Evolutionary conservation across 345 rosid genomes (phyloP).

Genomic region (Citrus mangshanensis): DNA sequence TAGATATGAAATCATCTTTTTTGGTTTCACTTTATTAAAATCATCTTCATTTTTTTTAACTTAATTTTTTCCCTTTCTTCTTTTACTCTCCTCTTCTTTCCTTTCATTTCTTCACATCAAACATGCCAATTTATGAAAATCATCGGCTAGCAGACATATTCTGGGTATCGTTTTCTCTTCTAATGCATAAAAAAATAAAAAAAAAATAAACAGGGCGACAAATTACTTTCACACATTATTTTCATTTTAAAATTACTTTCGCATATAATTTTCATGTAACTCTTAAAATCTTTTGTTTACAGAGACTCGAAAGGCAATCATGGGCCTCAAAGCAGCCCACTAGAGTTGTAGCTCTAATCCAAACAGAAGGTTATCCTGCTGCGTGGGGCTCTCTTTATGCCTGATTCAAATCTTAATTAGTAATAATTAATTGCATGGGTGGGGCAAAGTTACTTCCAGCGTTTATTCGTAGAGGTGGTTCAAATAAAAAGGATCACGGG

Average conservation of each 20-base stretch:
- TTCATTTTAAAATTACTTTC: not conserved
- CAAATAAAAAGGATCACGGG: not conserved
- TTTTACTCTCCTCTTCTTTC: too few relatives aligned
- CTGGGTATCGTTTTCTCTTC: not conserved
- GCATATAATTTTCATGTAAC: constrained; percentile 2
- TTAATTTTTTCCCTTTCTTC: too few relatives aligned
- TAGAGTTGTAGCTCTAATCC: not conserved
- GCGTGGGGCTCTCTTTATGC: too few relatives aligned
- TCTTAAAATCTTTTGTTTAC: not conserved
- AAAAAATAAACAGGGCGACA: not conserved
- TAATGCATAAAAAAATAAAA: not conserved
- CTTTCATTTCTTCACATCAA: too few relatives aligned
- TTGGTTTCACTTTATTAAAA: too few relatives aligned
- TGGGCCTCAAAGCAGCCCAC: not conserved
- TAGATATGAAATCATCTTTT: too few relatives aligned
- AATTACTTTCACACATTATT: not conserved
- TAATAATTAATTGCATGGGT: too few relatives aligned
- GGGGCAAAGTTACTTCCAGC: not conserved
- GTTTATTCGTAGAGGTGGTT: not conserved
- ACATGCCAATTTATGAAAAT: too few relatives aligned
- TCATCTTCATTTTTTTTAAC: too few relatives aligned
- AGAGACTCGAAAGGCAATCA: not conserved
- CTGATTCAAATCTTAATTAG: too few relatives aligned
- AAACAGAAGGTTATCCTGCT: not conserved
- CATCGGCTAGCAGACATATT: not conserved